These are phyloP conservation scores for Yamadazyma dushanensis DNA, from an alignment of 1,139 yeast species.

Conservation along the genomic window DNA sequence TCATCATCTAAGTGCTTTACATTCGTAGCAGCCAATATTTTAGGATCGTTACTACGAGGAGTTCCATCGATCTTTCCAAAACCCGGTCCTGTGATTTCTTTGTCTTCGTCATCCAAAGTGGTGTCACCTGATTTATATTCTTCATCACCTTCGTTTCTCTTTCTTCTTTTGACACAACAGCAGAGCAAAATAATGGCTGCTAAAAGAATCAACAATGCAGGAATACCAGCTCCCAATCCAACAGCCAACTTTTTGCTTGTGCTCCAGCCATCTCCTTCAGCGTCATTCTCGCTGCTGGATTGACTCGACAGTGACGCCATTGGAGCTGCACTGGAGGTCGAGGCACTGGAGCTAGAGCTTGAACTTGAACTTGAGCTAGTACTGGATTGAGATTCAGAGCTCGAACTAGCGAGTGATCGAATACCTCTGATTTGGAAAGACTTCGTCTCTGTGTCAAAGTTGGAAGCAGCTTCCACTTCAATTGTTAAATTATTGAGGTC, in stretches of 20 bases:
- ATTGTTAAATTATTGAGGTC: constrained; percentile 52
- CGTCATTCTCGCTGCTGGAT: constrained; percentile 13
- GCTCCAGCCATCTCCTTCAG: constrained; percentile 1
- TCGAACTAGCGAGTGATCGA: constrained; percentile 22
- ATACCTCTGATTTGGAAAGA: constrained; percentile 61
- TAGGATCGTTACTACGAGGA: constrained; percentile 24
- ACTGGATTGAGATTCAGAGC: constrained; percentile 22
- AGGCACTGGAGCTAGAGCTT: constrained; percentile 23
- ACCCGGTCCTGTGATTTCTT: constrained; percentile 35
- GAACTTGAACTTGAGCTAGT: constrained; percentile 21
- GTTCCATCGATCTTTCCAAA: constrained; percentile 23
- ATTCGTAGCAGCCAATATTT: constrained; percentile 50
- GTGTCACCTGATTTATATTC: constrained; percentile 28
- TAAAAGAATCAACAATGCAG: constrained; percentile 51
- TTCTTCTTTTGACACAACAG: constrained; percentile 56
- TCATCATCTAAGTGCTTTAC: constrained; percentile 49
- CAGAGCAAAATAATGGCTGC: constrained; percentile 53
- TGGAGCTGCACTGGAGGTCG: constrained; percentile 24
- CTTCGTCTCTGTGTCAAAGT: constrained; percentile 34
- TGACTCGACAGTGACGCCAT: constrained; percentile 23
- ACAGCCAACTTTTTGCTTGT: constrained; percentile 55
- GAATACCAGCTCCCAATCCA: constrained; percentile 87
- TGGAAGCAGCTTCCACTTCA: constrained; percentile 51
- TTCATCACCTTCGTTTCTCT: constrained; percentile 27
- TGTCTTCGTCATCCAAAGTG: constrained; percentile 24